Evolutionary conservation across 139 green algal genomes (phyloP).

Genomic region (Mychonastes homosphaera): DNA sequence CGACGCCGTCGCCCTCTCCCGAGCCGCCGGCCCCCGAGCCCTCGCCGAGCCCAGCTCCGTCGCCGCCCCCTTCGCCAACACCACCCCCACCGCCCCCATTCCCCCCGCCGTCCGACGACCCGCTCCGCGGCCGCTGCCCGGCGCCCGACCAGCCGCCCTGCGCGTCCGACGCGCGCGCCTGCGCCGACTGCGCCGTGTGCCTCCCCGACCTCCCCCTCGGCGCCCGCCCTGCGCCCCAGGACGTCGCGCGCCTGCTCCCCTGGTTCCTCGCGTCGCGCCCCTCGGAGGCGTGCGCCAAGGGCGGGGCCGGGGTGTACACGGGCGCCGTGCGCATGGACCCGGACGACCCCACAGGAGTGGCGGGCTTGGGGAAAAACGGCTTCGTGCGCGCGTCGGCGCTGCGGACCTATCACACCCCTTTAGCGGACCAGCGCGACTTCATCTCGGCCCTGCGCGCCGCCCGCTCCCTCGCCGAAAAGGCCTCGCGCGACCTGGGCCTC

Average conservation of each 20-base stretch:
- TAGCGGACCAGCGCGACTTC: constrained; percentile 73
- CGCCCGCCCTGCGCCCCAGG: background rate
- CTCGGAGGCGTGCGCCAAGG: constrained; percentile 57
- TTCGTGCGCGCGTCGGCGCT: constrained; percentile 60
- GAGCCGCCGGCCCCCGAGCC: no score
- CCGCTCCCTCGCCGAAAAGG: constrained; percentile 9
- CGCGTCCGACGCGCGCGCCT: constrained; percentile 22
- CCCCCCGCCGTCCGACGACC: no score
- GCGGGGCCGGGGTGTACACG: constrained; percentile 64
- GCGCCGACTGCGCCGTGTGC: constrained; percentile 52
- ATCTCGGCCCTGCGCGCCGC: constrained; percentile 50
- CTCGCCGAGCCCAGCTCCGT: no score
- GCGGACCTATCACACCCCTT: constrained; percentile 67
- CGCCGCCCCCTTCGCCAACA: no score
- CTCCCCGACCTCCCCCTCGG: constrained; percentile 30
- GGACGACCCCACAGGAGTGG: background rate
- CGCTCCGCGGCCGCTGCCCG: constrained; percentile 37
- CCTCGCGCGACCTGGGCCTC: constrained; percentile 37
- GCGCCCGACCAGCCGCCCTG: constrained; percentile 67
- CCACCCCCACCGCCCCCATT: no score
- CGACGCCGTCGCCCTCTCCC: no score
- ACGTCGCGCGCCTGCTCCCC: constrained; percentile 45
- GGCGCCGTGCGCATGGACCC: constrained; percentile 37
- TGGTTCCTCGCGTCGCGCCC: constrained; percentile 74
- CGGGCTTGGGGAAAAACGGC: constrained; percentile 27